Evolutionary conservation across 306 rosid species (phyloP).

Genomic region (Pterocarpus santalinus): DNA sequence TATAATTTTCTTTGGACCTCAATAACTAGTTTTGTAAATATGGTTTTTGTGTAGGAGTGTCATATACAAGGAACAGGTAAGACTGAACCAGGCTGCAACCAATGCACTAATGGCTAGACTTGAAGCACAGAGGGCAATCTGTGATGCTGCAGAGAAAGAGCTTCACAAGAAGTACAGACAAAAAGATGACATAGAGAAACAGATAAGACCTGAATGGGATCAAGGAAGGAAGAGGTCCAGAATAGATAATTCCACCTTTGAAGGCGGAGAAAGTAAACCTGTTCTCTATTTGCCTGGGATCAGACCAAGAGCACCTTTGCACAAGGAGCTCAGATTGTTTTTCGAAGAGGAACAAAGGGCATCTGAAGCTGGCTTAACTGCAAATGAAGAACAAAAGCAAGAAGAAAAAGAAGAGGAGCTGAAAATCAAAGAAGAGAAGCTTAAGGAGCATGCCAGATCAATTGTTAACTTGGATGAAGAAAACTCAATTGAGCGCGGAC

Average conservation of each 20-base stretch:
- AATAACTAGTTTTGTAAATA: neutral
- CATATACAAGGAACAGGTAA: constrained; percentile 91
- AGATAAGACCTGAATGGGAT: constrained; percentile 77
- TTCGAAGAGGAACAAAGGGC: constrained; percentile 90
- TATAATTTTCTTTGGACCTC: neutral
- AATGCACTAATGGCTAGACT: constrained; percentile 95
- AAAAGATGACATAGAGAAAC: constrained; percentile 85
- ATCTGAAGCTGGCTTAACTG: constrained; percentile 62
- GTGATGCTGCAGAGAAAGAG: constrained; percentile 86
- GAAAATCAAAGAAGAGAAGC: constrained; percentile 50
- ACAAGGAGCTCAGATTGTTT: constrained; percentile 88
- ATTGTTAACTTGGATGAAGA: constrained; percentile 63
- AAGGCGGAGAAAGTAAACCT: constrained; percentile 60
- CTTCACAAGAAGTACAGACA: constrained; percentile 78
- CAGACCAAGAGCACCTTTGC: constrained; percentile 71
- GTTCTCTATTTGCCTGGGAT: constrained; percentile 62
- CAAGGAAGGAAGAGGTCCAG: constrained; percentile 92
- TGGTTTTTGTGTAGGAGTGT: constrained; percentile 75
- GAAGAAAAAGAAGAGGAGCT: constrained; percentile 53
- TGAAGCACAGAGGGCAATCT: constrained; percentile 86
- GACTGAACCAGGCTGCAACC: constrained; percentile 91
- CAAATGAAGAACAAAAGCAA: constrained; percentile 56
- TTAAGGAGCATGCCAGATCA: constrained; percentile 55
- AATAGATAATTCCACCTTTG: constrained; percentile 62
- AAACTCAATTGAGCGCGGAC: constrained; percentile 54